These are phyloP conservation scores for Collybia nuda DNA, from an alignment of 768 basidiomycete species.

Conservation along the genomic window DNA sequence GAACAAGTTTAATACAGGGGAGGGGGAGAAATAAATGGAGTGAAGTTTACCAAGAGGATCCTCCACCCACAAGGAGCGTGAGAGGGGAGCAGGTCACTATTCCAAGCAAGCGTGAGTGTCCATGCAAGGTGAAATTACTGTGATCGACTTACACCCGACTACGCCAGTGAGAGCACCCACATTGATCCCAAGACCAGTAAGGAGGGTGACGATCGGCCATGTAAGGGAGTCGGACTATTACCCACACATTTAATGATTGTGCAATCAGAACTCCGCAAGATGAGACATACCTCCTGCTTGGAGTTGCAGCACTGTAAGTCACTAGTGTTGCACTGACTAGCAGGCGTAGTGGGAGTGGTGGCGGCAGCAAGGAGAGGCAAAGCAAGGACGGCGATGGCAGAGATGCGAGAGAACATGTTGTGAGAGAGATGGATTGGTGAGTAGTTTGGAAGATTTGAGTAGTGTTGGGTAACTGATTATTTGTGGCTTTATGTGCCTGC, in stretches of 20 bases:
- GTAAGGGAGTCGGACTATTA: constrained; percentile 13
- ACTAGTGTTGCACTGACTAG: constrained; percentile 26
- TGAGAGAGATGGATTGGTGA: constrained; percentile 2
- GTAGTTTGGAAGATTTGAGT: background rate
- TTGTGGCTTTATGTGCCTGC: no score
- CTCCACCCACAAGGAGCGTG: constrained; percentile 20
- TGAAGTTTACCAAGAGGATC: constrained; percentile 17
- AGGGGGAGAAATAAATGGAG: no score
- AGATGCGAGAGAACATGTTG: constrained; percentile 27
- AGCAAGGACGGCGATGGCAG: constrained; percentile 21
- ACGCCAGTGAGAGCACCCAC: constrained; percentile 15
- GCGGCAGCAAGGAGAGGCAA: constrained; percentile 26
- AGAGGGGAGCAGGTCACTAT: constrained; percentile 30
- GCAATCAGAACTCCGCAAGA: background rate
- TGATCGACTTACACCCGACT: constrained; percentile 13
- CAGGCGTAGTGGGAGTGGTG: constrained; percentile 8
- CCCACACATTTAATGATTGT: no score
- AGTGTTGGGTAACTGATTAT: no score
- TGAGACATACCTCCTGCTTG: constrained; percentile 15
- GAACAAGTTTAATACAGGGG: no score
- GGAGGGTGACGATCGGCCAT: constrained; percentile 5
- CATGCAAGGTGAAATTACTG: no score
- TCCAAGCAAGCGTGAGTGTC: background rate
- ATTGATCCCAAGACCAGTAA: constrained; percentile 25
- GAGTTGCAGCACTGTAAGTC: constrained; percentile 27